Evolutionary conservation across 306 rosid species (phyloP).

Genomic region (Cucurbita moschata): DNA sequence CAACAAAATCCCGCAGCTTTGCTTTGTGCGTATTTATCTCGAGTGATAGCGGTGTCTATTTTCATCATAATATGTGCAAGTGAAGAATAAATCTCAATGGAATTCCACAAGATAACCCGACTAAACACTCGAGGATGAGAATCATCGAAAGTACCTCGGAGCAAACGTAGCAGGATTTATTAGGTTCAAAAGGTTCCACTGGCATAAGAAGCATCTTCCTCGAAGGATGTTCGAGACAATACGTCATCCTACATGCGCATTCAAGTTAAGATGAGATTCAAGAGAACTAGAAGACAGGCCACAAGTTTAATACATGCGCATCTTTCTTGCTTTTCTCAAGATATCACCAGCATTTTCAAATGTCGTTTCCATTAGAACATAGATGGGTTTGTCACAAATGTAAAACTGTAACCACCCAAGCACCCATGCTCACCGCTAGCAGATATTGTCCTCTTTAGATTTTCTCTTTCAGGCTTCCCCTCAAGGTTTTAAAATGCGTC

Average conservation of each 20-base stretch:
- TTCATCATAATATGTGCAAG: slow-evolving; percentile 7
- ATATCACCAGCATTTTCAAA: not conserved
- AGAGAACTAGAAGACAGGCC: not conserved
- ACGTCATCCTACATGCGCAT: slow-evolving; percentile 56
- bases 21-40: slow-evolving; percentile 72
- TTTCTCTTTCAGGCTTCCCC: no score
- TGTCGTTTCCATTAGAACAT: not conserved
- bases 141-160: slow-evolving; percentile 48
- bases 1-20: slow-evolving; percentile 74
- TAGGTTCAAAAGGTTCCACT: slow-evolving; percentile 90
- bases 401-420: not conserved
- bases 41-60: slow-evolving; percentile 70
- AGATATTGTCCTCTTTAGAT: no score
- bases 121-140: not conserved
- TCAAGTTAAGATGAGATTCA: slow-evolving; percentile 5
- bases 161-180: slow-evolving; percentile 89
- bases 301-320: not conserved
- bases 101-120: not conserved
- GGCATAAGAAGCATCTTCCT: slow-evolving; percentile 90
- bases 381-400: not conserved
- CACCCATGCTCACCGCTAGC: no score
- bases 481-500: no score
- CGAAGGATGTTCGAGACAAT: slow-evolving; percentile 84
- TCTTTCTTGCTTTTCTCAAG: not conserved
- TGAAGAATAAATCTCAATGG: not conserved